Percentiles rank a stretch among this genome's conserved stretches.
Conservation (phyloP, 768 basidiomycete species). For the Daedaleopsis nitida region DNA sequence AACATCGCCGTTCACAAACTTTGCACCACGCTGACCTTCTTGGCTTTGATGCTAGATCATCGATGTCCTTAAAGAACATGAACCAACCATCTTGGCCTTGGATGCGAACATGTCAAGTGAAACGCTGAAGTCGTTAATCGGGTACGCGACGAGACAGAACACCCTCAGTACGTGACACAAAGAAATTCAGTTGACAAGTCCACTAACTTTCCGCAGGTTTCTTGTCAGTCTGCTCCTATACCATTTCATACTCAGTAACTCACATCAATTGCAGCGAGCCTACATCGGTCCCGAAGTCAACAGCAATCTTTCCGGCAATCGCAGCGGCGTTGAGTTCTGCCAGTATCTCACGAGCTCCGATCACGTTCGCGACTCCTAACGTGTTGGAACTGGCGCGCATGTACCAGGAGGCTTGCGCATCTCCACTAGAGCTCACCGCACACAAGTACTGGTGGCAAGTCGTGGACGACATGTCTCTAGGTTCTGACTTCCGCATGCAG, state of each 20-base stretch:
- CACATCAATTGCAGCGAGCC: conserved; percentile 67
- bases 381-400: conserved; percentile 70
- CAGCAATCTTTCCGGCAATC: conserved; percentile 66
- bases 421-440: conserved; percentile 50
- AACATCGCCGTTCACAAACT: neutral
- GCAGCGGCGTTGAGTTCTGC: conserved; percentile 37
- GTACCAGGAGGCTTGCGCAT: conserved; percentile 50
- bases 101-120: conserved; percentile 74
- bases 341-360: conserved; percentile 39
- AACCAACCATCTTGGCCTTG: conserved; percentile 63
- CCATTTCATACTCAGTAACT: neutral
- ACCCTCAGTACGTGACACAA: conserved; percentile 15
- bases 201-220: conserved; percentile 50
- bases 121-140: conserved; percentile 52
- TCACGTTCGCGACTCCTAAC: conserved; percentile 86
- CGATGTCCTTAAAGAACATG: conserved; percentile 46
- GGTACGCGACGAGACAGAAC: conserved; percentile 30
- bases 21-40: neutral
- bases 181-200: neutral
- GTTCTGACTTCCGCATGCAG: conserved; percentile 63
- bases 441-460: conserved; percentile 64
- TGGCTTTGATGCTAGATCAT: conserved; percentile 44
- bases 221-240: conserved; percentile 54
- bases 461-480: conserved; percentile 67
- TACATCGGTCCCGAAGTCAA: conserved; percentile 85